Base-by-base conservation (phyloP, 177 flowering plant species). In the Telopea speciosissima region DNA sequence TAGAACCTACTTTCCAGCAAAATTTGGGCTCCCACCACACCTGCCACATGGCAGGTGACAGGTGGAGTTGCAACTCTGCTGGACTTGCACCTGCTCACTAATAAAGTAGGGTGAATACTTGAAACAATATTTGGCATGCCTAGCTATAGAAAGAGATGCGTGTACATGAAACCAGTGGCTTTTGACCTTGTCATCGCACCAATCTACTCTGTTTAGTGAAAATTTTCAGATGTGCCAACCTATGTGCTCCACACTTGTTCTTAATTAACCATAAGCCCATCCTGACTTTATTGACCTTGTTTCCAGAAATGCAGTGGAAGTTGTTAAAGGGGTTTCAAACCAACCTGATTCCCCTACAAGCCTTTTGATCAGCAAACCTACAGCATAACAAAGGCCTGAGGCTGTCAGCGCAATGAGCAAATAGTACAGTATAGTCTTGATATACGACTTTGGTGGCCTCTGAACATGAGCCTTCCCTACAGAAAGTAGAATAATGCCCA, bases 281-380 rank as follows among this genome's bases (percentile, higher is more conserved):
- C 66, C 52, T 44, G 75, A 59, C 24, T 67, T 68, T 11, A n/a
- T 49, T 16, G 62, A 28, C 22, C 25, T 25, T 62, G 40, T 22
- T 73, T 72, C 61, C 42, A 67, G 64, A 72, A 65, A 65, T 17
- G 54, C 23, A 19, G 64, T 5, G 59, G 73, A 44, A 40, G 75
- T 72, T 19, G 68, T 44, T 23, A 64, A 28, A 52, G 22, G 28
- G 31, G 72, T 44, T 36, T 63, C 72, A 24, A 69, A 74, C 64
- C 24, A 17, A 64, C 68, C 72, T 3, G 68, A 54, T 24, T 63
- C 62, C 56, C 63, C 72, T 11, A 49, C 19, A 19, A 49, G 19
- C 19, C 19, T 49, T 16, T 49, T 13, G 54, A 11, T 49, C 54
- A 49, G 54, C 54, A 12, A 12, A 49, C 54, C 54, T 16, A 49